These are phyloP conservation scores for Rubus idaeus DNA, from an alignment of 306 rosid species.

Conservation along the genomic window DNA sequence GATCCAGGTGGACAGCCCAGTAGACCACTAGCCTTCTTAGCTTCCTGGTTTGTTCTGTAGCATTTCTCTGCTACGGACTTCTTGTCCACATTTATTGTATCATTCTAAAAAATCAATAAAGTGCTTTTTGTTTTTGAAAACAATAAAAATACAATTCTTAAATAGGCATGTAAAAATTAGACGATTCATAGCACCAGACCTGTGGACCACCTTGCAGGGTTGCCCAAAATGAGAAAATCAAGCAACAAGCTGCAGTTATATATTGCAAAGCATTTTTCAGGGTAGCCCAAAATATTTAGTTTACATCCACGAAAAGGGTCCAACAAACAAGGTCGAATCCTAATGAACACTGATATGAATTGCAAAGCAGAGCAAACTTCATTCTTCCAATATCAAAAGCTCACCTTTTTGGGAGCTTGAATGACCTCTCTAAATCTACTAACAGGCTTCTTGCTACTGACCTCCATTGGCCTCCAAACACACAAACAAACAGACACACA, in stretches of 20 bases:
- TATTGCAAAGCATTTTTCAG: not conserved
- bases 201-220: not conserved
- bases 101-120: not conserved
- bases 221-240: not conserved
- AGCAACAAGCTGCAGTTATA: not conserved
- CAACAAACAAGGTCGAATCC: not conserved
- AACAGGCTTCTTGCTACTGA: conserved; percentile 46
- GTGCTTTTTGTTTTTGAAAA: not conserved
- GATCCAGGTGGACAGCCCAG: not conserved
- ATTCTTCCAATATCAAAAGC: not conserved
- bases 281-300: not conserved
- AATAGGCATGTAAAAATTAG: not conserved
- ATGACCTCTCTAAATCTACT: conserved; percentile 64
- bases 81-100: not conserved
- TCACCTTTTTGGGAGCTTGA: conserved; percentile 78
- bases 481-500: conserved; percentile 19
- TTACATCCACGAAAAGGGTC: not conserved
- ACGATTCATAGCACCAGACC: not conserved
- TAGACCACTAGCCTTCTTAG: not conserved
- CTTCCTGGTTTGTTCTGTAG: not conserved
- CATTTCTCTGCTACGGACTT: not conserved
- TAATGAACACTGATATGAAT: not conserved
- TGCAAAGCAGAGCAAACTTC: not conserved
- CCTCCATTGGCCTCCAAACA: conserved; percentile 88
- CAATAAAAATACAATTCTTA: not conserved